These are phyloP conservation scores for Xylaria multiplex DNA, from an alignment of 2,329 filamentous ascomycete genomes.

Conservation along the genomic window DNA sequence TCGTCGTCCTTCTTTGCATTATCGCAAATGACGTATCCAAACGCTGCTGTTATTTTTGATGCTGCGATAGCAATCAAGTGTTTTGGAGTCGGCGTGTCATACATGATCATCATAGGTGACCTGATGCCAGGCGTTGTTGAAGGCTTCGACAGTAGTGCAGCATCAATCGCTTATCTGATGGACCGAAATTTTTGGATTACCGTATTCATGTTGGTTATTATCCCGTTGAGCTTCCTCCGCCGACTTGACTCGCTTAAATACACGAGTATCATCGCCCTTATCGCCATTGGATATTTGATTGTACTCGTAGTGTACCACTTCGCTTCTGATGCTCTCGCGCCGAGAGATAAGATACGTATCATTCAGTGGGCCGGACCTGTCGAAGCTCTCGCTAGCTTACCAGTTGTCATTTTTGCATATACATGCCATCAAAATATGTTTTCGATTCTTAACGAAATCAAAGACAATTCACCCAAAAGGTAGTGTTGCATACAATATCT, in stretches of 20 bases:
- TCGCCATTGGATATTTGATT: slow-evolving; percentile 94
- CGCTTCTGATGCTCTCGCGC: slow-evolving; percentile 77
- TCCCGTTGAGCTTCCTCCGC: slow-evolving; percentile 90
- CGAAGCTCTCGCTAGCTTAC: slow-evolving; percentile 83
- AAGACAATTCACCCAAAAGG: slow-evolving; percentile 77
- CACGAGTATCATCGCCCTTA: slow-evolving; percentile 88
- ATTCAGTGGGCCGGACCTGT: slow-evolving; percentile 83
- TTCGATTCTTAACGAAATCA: slow-evolving; percentile 94
- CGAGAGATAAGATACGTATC: slow-evolving; percentile 78
- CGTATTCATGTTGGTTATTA: slow-evolving; percentile 95
- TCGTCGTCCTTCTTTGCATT: slow-evolving; percentile 94
- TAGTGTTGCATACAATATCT: slow-evolving; percentile 36
- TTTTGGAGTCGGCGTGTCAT: slow-evolving; percentile 96
- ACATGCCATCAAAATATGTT: slow-evolving; percentile 99
- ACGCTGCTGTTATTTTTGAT: slow-evolving; percentile 94
- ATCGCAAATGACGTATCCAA: slow-evolving; percentile 95
- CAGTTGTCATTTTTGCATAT: slow-evolving; percentile 98
- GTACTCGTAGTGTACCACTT: slow-evolving; percentile 95
- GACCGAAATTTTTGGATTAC: slow-evolving; percentile 98
- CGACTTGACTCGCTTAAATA: slow-evolving; percentile 96
- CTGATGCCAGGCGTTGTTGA: slow-evolving; percentile 94
- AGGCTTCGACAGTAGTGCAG: slow-evolving; percentile 76
- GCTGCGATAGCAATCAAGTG: slow-evolving; percentile 96
- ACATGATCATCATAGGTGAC: slow-evolving; percentile 98
- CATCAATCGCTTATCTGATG: slow-evolving; percentile 76